Conservation (phyloP, 208 protist species). For the Acanthamoeba healyi region DNA sequence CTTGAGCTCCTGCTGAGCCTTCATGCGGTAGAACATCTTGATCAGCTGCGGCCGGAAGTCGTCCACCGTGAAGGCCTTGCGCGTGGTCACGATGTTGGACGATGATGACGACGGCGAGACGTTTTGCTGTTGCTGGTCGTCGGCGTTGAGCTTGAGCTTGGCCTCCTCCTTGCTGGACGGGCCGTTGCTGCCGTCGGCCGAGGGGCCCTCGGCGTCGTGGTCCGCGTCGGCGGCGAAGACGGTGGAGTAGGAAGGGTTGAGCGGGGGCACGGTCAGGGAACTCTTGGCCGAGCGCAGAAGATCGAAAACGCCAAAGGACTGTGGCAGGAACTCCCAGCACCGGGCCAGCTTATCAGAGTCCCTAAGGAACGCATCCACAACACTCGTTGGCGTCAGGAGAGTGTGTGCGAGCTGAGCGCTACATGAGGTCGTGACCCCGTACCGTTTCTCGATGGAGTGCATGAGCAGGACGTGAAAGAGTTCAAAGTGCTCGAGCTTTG, state of each 20-base stretch:
- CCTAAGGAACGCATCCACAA: neutral
- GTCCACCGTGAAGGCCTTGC: slow-evolving; percentile 66
- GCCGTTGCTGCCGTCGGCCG: neutral
- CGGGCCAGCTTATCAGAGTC: slow-evolving; percentile 29
- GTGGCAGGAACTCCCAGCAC: slow-evolving; percentile 61
- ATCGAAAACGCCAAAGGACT: slow-evolving; percentile 15
- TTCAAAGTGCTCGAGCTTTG: slow-evolving; percentile 50
- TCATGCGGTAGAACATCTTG: slow-evolving; percentile 54
- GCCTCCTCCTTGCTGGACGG: neutral
- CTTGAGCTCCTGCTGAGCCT: neutral
- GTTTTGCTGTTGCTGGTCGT: neutral
- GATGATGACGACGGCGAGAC: neutral
- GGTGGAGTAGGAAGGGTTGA: neutral
- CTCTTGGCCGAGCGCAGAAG: neutral
- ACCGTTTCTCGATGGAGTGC: slow-evolving; percentile 62
- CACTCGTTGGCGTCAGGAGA: neutral
- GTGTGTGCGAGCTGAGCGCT: no score
- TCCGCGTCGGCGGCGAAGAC: neutral
- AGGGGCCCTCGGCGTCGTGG: neutral
- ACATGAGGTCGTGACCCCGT: no score
- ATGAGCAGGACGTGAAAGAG: slow-evolving; percentile 64
- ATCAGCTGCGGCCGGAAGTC: slow-evolving; percentile 69
- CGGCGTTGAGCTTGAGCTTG: no score
- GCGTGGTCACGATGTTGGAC: neutral
- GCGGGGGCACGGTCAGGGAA: neutral